Conservation (phyloP, 768 basidiomycete species). For the Lyophyllum semitale region DNA sequence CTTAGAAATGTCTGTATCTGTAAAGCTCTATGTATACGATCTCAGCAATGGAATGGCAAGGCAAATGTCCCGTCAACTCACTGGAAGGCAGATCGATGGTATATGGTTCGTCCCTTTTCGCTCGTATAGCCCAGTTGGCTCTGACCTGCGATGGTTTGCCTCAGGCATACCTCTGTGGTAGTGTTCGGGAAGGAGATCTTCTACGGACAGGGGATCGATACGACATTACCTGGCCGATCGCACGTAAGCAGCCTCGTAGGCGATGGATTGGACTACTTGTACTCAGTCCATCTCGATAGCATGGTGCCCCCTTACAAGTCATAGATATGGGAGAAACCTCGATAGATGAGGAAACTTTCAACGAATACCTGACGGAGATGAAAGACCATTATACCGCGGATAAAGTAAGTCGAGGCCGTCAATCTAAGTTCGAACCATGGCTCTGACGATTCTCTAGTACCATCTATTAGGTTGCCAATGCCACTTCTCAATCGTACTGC, state of each 20-base stretch:
- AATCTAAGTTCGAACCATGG: not conserved
- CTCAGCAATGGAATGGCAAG: slow-evolving; percentile 85
- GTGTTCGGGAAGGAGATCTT: slow-evolving; percentile 85
- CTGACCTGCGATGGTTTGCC: not conserved
- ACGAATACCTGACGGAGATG: slow-evolving; percentile 81
- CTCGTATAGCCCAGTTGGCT: not conserved
- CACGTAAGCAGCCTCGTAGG: slow-evolving; percentile 57
- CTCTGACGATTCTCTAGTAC: slow-evolving; percentile 51
- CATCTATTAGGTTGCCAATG: slow-evolving; percentile 69
- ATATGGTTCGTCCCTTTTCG: slow-evolving; percentile 63
- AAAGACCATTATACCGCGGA: slow-evolving; percentile 84
- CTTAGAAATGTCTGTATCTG: slow-evolving; percentile 38
- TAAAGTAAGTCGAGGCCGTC: slow-evolving; percentile 52
- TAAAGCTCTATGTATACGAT: slow-evolving; percentile 90
- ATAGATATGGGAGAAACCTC: slow-evolving; percentile 79
- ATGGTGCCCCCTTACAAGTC: slow-evolving; percentile 71
- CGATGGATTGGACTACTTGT: not conserved
- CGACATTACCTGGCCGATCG: slow-evolving; percentile 74
- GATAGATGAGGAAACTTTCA: slow-evolving; percentile 82
- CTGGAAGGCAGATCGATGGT: slow-evolving; percentile 89
- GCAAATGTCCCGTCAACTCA: slow-evolving; percentile 76
- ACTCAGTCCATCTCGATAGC: slow-evolving; percentile 39
- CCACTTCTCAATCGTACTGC: no score
- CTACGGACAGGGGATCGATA: slow-evolving; percentile 85
- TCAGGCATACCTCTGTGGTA: slow-evolving; percentile 92